Base-by-base conservation (phyloP, 176 grass and related monocot species). In the Sorghum bicolor region DNA sequence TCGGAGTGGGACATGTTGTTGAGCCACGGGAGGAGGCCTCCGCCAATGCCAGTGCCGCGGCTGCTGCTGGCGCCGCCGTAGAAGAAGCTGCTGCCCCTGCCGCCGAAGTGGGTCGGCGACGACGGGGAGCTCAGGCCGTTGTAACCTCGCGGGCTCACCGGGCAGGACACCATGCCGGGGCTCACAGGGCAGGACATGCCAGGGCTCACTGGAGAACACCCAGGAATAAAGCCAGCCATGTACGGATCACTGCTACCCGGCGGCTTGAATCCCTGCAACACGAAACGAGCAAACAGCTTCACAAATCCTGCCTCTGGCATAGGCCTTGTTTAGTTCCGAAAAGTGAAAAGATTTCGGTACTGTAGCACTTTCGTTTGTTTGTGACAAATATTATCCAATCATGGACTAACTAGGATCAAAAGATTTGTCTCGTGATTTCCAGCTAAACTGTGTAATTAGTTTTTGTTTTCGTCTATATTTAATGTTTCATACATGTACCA, bases 201-300 rank as follows among this genome's bases (percentile, higher is more conserved):
- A 15, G 78, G 72, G 28, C 52, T 89, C 34, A 32, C 55, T 70
- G 73, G 91, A 10, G 73, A 69, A 4, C 20, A 55, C 76, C 80
- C 55, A 2, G 57, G 57, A 1, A 61, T 61, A 12, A 61, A 61
- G 14, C 77, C 80, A 29, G 34, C 64, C 64, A 63, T 91, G 76
- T 17, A 37, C 44, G 36, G 47, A 10, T 15, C 20, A 10, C 52
- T 25, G 55, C 57, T 61, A 4, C n/a, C 57, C 20, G 76, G 84
- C 66, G 93, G 91, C 75, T 76, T 94, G 81, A 9, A 82, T 70
- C 96, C 96, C 96, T 99, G 91, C 38, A 70, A 60, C 5, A 7
- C 22, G 30, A 17, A 77, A n/a, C 2, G 26, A 74, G 32, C 14
- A 2, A 61, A 61, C 22, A 10, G 53, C 22, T 58, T 58, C 22